phyloP scores from a whole-genome alignment of 169 alveolate species.

The Plasmodium blacklocki region DNA sequence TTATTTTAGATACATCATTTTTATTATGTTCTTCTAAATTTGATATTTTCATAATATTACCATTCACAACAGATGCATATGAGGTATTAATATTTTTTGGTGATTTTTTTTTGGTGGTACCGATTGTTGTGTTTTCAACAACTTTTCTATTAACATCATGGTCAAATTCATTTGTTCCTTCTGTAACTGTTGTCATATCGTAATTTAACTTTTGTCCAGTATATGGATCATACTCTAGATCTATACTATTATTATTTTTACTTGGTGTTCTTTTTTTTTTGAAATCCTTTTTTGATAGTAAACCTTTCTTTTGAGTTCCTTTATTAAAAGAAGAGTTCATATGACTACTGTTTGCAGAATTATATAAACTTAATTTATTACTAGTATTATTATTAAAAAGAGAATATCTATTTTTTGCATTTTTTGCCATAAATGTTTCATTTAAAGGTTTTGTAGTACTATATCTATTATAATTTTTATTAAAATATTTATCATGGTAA shows the following conservation, averaged over 20 bases:
- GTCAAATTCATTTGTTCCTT: constrained; percentile 5
- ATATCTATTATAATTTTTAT: constrained; percentile 62
- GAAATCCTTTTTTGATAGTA: constrained; percentile 34
- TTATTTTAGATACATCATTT: background rate
- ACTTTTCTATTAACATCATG: constrained; percentile 15
- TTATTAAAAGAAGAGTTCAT: constrained; percentile 13
- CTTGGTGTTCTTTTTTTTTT: constrained; percentile 28
- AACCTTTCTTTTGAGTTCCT: constrained; percentile 31
- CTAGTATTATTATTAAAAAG: constrained; percentile 11
- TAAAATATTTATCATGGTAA: constrained; percentile 63
- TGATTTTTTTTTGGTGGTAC: constrained; percentile 7
- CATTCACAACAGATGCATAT: constrained; percentile 64
- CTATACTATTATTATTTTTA: constrained; percentile 48
- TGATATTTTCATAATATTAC: constrained; percentile 13
- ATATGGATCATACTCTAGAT: constrained; percentile 51
- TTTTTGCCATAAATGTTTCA: constrained; percentile 14
- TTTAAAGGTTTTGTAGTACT: constrained; percentile 24
- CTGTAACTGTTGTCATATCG: constrained; percentile 4
- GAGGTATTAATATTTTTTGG: constrained; percentile 19
- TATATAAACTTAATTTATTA: constrained; percentile 18
- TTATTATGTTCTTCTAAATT: constrained; percentile 11
- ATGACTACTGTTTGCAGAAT: constrained; percentile 17
- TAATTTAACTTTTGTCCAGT: constrained; percentile 38
- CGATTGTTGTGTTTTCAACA: constrained; percentile 3
- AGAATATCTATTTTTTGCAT: constrained; percentile 28